These are phyloP conservation scores for Candida vartiovaarae DNA, from an alignment of 805 yeast species.

Conservation along the genomic window DNA sequence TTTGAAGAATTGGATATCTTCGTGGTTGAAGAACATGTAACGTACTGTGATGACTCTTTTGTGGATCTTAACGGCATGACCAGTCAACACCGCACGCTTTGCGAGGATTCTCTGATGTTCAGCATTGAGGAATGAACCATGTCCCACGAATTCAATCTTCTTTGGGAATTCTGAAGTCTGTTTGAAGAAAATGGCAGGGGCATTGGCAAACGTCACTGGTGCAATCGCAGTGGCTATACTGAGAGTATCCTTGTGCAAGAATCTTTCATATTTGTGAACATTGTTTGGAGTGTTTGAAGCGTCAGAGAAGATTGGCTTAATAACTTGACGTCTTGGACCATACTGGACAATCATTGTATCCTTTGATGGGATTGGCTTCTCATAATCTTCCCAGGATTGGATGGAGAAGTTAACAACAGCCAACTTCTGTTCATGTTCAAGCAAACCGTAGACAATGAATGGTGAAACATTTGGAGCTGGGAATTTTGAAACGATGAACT, in stretches of 20 bases:
- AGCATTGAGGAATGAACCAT: slow-evolving; percentile 82
- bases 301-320: slow-evolving; percentile 78
- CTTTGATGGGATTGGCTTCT: slow-evolving; percentile 77
- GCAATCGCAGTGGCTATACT: slow-evolving; percentile 82
- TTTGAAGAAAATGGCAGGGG: slow-evolving; percentile 81
- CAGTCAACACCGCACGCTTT: slow-evolving; percentile 84
- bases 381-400: slow-evolving; percentile 85
- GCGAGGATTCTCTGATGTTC: slow-evolving; percentile 82
- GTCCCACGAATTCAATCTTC: slow-evolving; percentile 66
- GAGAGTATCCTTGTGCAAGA: slow-evolving; percentile 67
- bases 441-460: slow-evolving; percentile 63
- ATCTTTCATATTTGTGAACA: slow-evolving; percentile 81
- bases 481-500: slow-evolving; percentile 35
- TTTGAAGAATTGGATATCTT: slow-evolving; percentile 84
- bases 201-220: slow-evolving; percentile 76
- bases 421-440: slow-evolving; percentile 80
- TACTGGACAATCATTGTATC: slow-evolving; percentile 80
- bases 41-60: slow-evolving; percentile 86
- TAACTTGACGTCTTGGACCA: slow-evolving; percentile 83
- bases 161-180: slow-evolving; percentile 38
- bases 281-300: slow-evolving; percentile 72
- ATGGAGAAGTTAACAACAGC: slow-evolving; percentile 78
- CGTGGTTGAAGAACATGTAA: slow-evolving; percentile 93
- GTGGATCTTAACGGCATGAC: slow-evolving; percentile 93
- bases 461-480: slow-evolving; percentile 40